phyloP scores from a whole-genome alignment of 805 yeast species.

The Suhomyces kilbournensis region DNA sequence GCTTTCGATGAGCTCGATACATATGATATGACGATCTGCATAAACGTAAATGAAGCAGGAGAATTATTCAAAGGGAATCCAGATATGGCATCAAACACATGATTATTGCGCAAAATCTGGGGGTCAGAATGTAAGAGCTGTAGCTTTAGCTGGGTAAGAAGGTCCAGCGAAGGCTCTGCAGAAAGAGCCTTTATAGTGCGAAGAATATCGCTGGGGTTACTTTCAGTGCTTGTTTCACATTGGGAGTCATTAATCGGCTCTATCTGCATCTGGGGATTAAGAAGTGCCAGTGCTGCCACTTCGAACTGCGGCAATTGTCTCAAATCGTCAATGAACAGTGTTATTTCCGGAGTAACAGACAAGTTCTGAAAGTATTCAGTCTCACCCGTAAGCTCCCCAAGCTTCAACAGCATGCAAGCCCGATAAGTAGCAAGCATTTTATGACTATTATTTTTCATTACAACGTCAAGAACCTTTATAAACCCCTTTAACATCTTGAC shows the following conservation, averaged over 20 bases:
- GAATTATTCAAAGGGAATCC: neutral
- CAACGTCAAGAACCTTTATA: constrained; percentile 16
- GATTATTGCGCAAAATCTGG: constrained; percentile 1
- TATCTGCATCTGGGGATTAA: neutral
- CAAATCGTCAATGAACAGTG: constrained; percentile 4
- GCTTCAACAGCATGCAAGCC: constrained; percentile 7
- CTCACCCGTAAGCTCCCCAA: constrained; percentile 1
- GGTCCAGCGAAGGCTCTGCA: neutral
- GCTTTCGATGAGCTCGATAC: neutral
- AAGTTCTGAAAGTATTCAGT: neutral
- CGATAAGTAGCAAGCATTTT: neutral
- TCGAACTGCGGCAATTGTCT: neutral
- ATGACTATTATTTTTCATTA: constrained; percentile 7
- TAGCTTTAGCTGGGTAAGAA: neutral
- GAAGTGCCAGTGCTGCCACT: neutral
- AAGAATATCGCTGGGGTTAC: neutral
- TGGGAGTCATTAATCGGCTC: neutral
- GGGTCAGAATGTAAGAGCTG: neutral
- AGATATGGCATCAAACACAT: constrained; percentile 1
- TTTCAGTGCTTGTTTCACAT: neutral
- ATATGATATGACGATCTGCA: constrained; percentile 2
- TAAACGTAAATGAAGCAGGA: constrained; percentile 1
- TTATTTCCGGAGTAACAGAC: neutral
- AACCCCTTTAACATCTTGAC: constrained; percentile 25
- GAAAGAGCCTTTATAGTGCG: neutral